Conservation (phyloP, 1,284 basidiomycete genomes). For the Grifola frondosa region DNA sequence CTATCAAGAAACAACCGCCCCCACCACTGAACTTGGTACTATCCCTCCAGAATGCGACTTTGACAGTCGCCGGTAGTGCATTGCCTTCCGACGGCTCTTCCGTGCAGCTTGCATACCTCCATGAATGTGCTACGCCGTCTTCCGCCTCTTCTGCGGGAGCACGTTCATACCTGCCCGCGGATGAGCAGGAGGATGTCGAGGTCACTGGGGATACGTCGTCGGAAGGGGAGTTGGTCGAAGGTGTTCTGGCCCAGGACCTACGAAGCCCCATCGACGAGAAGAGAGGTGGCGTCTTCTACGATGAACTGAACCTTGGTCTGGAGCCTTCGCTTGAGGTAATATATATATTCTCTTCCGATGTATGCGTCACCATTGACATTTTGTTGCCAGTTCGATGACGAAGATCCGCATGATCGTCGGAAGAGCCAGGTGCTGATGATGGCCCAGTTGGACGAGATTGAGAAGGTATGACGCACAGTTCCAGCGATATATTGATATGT, state of each 20-base stretch:
- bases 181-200: constrained; percentile 10
- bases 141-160: constrained; percentile 11
- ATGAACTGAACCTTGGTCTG: constrained; percentile 68
- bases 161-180: no score
- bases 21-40: constrained; percentile 49
- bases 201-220: constrained; percentile 2
- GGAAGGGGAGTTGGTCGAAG: constrained; percentile 6
- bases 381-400: constrained; percentile 52
- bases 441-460: constrained; percentile 72
- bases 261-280: constrained; percentile 58
- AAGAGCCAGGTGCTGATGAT: constrained; percentile 70
- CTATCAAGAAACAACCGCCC: constrained; percentile 39
- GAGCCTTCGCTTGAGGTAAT: constrained; percentile 35
- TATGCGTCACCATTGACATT: constrained; percentile 5
- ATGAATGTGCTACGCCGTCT: constrained; percentile 21
- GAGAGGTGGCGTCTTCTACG: constrained; percentile 66
- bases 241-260: constrained; percentile 9
- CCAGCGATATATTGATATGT: not conserved
- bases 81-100: constrained; percentile 21
- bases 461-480: constrained; percentile 44
- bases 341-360: not conserved
- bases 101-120: constrained; percentile 33
- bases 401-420: constrained; percentile 68
- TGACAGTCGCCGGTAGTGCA: constrained; percentile 19
- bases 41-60: constrained; percentile 17